Base-by-base conservation (phyloP, 169 alveolate species). In the Cryptosporidium viatorum region DNA sequence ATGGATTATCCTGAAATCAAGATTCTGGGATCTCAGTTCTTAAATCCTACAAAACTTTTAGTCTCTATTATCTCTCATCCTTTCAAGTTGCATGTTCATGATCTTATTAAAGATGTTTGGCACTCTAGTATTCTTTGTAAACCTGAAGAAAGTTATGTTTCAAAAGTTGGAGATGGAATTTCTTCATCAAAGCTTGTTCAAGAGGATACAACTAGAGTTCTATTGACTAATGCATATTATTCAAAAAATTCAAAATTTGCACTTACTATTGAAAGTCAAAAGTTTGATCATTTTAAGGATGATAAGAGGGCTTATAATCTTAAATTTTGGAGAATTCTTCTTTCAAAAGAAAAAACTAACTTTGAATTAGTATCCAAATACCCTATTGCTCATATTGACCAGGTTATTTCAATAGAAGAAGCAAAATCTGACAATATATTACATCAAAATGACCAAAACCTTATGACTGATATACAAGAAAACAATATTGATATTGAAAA, bases 131-230 rank as follows among this genome's bases (percentile, higher is more conserved):
- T 80, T 26, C 37, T 59, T 29, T 62, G 80, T 21, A 80, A 67
- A 9, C 62, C 69, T 29, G 89, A 80, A 31, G 89, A 80, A 41
- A 41, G 75, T n/a, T 80, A 80, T 80, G 89, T 80, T 39, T 80
- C 89, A 1, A 67, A 52, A 33, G 67, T 80, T 37, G 89, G 89
- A 16, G 80, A 80, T 8, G 89, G 89, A n/a, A 8, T 80, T 3
- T 59, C 89, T 18, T 59, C 89, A 26, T 65, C 89, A n/a, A 80
- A 80, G 35, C 68, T 62, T 41, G 59, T 29, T 7, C 52, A 80
- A 29, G 75, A 45, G 3, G 67, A 62, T 62, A n/a, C 31, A 14
- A 67, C 73, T 31, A 21, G 75, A 21, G 59, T 43, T 18, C 16
- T 60, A 31, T 23, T 80, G 10, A 18, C 55, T 31, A 41, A 62